Percentiles rank a stretch among this genome's conserved stretches.
These are phyloP conservation scores for Alliaria petiolata DNA, from an alignment of 345 rosid species.

Conservation along the genomic window DNA sequence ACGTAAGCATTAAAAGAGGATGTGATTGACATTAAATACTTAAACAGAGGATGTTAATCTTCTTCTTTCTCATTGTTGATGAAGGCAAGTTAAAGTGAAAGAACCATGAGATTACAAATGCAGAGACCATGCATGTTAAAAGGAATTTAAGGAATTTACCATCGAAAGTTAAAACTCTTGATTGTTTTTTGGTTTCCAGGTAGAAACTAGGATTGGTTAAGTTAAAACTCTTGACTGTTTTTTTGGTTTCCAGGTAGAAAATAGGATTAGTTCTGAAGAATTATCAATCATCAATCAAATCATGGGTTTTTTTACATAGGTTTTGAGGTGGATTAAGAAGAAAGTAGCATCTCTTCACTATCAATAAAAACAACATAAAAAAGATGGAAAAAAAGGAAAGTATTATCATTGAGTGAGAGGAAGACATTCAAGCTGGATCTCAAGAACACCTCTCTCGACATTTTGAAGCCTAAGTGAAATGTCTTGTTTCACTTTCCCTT, in stretches of 20 bases:
- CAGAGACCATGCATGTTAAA: too few relatives aligned
- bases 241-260: background rate
- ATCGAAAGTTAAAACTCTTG: too few relatives aligned
- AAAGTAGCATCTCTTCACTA: conserved; percentile 19
- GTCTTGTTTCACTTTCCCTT: conserved; percentile 85
- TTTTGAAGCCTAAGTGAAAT: conserved; percentile 73
- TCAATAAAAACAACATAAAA: background rate
- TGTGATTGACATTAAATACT: too few relatives aligned
- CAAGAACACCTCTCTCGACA: conserved; percentile 84
- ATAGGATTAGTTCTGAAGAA: background rate
- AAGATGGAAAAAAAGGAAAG: background rate
- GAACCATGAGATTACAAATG: too few relatives aligned
- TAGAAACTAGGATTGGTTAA: too few relatives aligned
- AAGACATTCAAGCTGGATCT: conserved; percentile 89
- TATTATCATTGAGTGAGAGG: conserved; percentile 74
- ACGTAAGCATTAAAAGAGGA: too few relatives aligned
- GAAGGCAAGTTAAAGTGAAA: too few relatives aligned
- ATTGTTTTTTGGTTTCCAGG: too few relatives aligned
- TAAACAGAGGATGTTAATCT: too few relatives aligned
- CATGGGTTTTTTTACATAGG: conserved; percentile 12
- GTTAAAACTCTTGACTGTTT: background rate
- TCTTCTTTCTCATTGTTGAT: too few relatives aligned
- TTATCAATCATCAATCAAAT: conserved; percentile 1
- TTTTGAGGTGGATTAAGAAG: conserved; percentile 13
- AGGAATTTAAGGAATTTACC: too few relatives aligned